Base-by-base conservation (phyloP, 441 rosid species). In the Gossypium gossypioides region DNA sequence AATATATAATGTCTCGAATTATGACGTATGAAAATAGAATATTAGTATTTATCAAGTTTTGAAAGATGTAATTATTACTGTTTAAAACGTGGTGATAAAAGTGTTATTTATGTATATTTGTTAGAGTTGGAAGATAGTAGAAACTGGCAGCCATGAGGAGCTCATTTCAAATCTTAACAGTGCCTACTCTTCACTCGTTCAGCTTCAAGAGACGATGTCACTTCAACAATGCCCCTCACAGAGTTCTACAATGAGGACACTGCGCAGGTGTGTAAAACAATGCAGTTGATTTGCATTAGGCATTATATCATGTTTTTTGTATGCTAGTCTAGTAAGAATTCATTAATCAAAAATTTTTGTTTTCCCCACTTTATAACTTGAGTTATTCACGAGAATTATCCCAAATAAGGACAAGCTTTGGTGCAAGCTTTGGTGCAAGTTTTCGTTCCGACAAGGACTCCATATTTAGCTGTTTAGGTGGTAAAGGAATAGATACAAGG, bases 381-480 rank as follows among this genome's bases (percentile, higher is more conserved):
- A 88, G 68, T 74, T 83, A 81, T 74, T 92, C 97, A 24, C 73
- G 85, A 70, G 92, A 90, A 71, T 78, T 89, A 67, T 89, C 98
- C 69, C 81, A 77, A 71, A 84, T 86, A 61, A 87, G 83, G 64
- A 74, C 90, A 12, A 90, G 93, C 76, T 87, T 88, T 59, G 88
- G 91, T 21, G 72, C 90, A 12, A 90, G 93, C 76, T 87, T 88
- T 59, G 88, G 91, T 21, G 72, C 84, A 16, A 91, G 97, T 78
- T 90, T 91, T 73, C 84, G 81, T 40, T 92, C 97, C 0, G 99
- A 94, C 7, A 92, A 83, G 55, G 97, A 94, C 7, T 90, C 97
- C 0, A 76, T 82, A 61, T 10, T 70, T 42, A 82, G 81, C 56
- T 86, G 72, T 12, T 72, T 77, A 32, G 83, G 82, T 32, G 80